Conservation (phyloP, 441 rosid species). For the Rhodomyrtus psidioides region DNA sequence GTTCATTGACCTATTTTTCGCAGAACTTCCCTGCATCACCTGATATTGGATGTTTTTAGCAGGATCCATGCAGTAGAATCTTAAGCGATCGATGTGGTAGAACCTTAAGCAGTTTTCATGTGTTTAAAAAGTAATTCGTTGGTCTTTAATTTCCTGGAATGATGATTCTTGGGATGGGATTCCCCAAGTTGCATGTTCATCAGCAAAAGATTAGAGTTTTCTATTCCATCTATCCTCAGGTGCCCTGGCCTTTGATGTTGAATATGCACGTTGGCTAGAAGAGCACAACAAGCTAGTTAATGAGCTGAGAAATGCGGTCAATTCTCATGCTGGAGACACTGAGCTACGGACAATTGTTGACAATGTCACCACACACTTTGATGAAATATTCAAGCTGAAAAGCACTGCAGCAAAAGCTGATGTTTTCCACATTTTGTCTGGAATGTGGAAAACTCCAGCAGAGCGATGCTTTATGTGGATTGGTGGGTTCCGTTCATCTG, state of each 20-base stretch:
- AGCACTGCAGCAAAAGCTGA: slow-evolving; percentile 79
- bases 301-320: slow-evolving; percentile 80
- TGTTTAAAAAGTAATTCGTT: not conserved
- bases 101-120: not conserved
- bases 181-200: not conserved
- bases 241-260: slow-evolving; percentile 84
- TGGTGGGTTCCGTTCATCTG: slow-evolving; percentile 90
- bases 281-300: slow-evolving; percentile 62
- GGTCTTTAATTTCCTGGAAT: not conserved
- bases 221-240: slow-evolving; percentile 28
- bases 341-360: slow-evolving; percentile 76
- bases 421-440: slow-evolving; percentile 86
- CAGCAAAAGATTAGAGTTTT: not conserved
- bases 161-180: not conserved
- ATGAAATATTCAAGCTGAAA: slow-evolving; percentile 73
- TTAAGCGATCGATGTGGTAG: not conserved
- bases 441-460: slow-evolving; percentile 97
- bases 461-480: slow-evolving; percentile 94
- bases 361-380: slow-evolving; percentile 47
- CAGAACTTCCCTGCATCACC: not conserved
- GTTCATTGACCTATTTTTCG: not conserved
- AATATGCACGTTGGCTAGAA: slow-evolving; percentile 80
- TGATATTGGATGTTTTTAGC: not conserved
- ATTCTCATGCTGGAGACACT: slow-evolving; percentile 76
- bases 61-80: not conserved